Evolutionary conservation across 192 early-diverging fungal species (phyloP).

Genomic region (Linnemannia schmuckeri): DNA sequence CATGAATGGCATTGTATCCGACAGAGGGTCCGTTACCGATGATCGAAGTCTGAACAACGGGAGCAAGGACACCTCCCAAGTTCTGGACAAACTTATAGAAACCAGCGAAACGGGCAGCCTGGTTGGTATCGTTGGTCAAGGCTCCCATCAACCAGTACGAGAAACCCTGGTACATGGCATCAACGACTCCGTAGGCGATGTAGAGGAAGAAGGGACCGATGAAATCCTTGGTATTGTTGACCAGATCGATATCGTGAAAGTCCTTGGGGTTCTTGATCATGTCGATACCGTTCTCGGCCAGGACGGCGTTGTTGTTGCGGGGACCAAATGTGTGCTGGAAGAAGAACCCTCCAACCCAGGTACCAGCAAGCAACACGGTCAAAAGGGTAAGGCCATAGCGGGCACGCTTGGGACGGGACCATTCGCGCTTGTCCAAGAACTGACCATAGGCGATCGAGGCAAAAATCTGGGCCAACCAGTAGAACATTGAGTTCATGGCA

Average conservation of each 20-base stretch:
- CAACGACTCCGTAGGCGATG: constrained; percentile 77
- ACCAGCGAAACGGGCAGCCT: constrained; percentile 78
- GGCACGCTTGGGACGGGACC: constrained; percentile 75
- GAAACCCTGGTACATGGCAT: constrained; percentile 86
- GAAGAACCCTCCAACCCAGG: constrained; percentile 73
- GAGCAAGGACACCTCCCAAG: constrained; percentile 54
- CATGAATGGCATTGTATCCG: constrained; percentile 30
- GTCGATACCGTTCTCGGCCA: neutral
- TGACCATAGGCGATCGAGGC: constrained; percentile 71
- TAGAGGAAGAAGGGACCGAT: constrained; percentile 78
- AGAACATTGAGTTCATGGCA: constrained; percentile 77
- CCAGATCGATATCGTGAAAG: constrained; percentile 46
- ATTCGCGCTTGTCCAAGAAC: constrained; percentile 70
- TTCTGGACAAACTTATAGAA: constrained; percentile 58
- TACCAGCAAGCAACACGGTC: constrained; percentile 60
- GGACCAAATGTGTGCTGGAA: constrained; percentile 69
- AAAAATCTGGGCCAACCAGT: constrained; percentile 84
- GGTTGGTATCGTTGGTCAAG: constrained; percentile 83
- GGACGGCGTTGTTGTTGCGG: neutral
- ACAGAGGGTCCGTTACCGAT: constrained; percentile 43
- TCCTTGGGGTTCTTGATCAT: constrained; percentile 34
- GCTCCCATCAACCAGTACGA: constrained; percentile 91
- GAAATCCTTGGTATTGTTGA: constrained; percentile 48
- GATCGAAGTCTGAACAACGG: constrained; percentile 39
- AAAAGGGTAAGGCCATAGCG: constrained; percentile 67